phyloP scores from a whole-genome alignment of 805 yeast species.

The Blastobotrys americana region DNA sequence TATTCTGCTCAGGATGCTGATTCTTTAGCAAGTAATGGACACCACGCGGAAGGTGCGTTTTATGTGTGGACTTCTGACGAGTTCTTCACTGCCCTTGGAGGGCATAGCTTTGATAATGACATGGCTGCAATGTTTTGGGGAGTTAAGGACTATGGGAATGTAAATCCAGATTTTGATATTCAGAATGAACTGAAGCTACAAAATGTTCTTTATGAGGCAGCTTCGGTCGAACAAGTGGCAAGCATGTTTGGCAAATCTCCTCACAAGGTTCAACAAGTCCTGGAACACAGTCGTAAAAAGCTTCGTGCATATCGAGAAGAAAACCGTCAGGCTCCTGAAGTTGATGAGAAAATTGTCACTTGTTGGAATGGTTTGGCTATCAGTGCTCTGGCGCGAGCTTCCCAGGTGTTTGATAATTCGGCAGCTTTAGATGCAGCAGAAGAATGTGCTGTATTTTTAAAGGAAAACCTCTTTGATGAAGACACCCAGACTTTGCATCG shows the following conservation, averaged over 20 bases:
- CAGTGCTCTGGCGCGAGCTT: conserved; percentile 32
- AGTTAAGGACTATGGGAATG: conserved; percentile 32
- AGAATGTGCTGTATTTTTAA: conserved; percentile 23
- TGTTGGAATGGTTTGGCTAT: conserved; percentile 35
- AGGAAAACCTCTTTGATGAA: conserved; percentile 20
- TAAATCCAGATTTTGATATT: conserved; percentile 28
- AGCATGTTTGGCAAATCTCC: conserved; percentile 28
- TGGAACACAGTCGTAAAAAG: conserved; percentile 22
- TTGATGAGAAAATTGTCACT: conserved; percentile 31
- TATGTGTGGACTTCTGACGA: conserved; percentile 33
- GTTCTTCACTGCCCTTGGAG: conserved; percentile 26
- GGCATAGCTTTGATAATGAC: conserved; percentile 26
- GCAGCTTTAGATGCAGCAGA: conserved; percentile 24
- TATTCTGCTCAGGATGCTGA: conserved; percentile 33
- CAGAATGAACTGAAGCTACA: conserved; percentile 26
- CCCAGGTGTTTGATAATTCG: conserved; percentile 14
- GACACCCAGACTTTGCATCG: conserved; percentile 18
- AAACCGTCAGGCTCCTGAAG: conserved; percentile 24
- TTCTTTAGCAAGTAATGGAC: conserved; percentile 19
- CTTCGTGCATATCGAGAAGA: conserved; percentile 22
- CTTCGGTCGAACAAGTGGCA: conserved; percentile 26
- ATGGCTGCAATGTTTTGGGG: conserved; percentile 32
- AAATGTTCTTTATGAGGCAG: conserved; percentile 29
- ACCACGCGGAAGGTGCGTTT: conserved; percentile 29
- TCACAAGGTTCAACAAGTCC: conserved; percentile 17